Evolutionary conservation across 2,329 filamentous ascomycete species (phyloP).

Genomic region (Elsinoe australis): DNA sequence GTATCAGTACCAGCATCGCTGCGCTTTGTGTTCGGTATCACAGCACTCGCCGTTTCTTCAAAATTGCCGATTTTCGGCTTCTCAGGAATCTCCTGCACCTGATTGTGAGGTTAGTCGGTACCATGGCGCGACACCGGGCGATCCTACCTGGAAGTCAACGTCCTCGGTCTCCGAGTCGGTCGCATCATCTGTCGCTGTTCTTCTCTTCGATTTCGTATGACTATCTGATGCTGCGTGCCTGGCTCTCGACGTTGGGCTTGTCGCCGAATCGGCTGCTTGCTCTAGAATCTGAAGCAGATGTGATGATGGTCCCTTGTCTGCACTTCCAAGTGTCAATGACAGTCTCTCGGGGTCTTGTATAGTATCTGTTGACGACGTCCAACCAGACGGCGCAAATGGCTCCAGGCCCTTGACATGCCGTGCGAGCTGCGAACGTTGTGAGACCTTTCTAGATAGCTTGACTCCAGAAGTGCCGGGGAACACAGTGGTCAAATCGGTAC

Average conservation of each 20-base stretch:
- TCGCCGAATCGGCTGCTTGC: too few relatives aligned
- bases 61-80: too few relatives aligned
- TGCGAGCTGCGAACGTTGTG: constrained; percentile 45
- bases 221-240: too few relatives aligned
- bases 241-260: neutral
- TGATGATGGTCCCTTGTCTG: neutral
- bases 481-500: constrained; percentile 48
- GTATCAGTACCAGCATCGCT: too few relatives aligned
- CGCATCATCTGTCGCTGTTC: neutral
- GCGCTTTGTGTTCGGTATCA: too few relatives aligned
- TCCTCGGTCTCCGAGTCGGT: constrained; percentile 31
- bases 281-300: neutral
- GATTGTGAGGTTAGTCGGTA: too few relatives aligned
- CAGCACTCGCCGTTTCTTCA: too few relatives aligned
- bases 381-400: constrained; percentile 44
- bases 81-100: constrained; percentile 5
- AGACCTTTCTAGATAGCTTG: constrained; percentile 38
- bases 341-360: neutral
- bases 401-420: constrained; percentile 49
- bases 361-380: constrained; percentile 23
- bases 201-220: neutral
- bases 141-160: constrained; percentile 26
- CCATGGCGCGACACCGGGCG: too few relatives aligned
- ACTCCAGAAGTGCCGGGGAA: constrained; percentile 48
- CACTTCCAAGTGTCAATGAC: neutral